Evolutionary conservation across 2,329 filamentous ascomycete species (phyloP).

Genomic region (Diaporthe eres): DNA sequence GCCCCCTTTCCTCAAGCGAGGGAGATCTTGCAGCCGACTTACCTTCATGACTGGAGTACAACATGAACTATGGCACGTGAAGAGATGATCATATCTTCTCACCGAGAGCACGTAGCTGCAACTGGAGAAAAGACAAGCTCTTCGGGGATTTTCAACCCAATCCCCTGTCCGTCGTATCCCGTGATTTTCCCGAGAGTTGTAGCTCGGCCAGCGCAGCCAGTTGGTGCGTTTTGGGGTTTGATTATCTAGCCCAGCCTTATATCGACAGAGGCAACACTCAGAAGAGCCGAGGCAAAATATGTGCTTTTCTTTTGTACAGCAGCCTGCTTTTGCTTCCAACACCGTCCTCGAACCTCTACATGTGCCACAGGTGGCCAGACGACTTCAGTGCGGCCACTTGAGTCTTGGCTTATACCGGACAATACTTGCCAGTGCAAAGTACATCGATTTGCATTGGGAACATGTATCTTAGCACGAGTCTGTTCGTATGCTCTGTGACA

Average conservation of each 20-base stretch:
- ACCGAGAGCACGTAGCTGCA: not conserved
- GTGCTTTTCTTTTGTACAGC: not conserved
- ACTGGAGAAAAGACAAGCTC: not conserved
- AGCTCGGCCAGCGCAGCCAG: not conserved
- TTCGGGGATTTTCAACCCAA: not conserved
- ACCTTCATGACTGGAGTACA: not conserved
- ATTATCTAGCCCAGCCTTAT: not conserved
- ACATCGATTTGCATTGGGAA: not conserved
- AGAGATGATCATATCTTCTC: slow-evolving; percentile 11
- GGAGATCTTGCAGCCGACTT: slow-evolving; percentile 14
- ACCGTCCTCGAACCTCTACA: not conserved
- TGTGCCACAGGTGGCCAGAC: not conserved
- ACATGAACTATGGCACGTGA: not conserved
- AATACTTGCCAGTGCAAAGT: not conserved
- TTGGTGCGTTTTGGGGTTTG: not conserved
- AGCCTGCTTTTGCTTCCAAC: not conserved
- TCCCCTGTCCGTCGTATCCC: not conserved
- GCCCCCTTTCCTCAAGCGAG: slow-evolving; percentile 37
- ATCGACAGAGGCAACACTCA: not conserved
- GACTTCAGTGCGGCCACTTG: not conserved
- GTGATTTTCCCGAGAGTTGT: slow-evolving; percentile 11
- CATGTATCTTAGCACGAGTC: too few species aligned
- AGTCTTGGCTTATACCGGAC: not conserved
- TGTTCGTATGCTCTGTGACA: not conserved
- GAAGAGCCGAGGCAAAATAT: not conserved